Percentiles rank a stretch among this genome's conserved stretches.
These are phyloP conservation scores for Ophiocordyceps camponoti-floridani DNA, from an alignment of 2,329 filamentous ascomycete species.

Conservation along the genomic window DNA sequence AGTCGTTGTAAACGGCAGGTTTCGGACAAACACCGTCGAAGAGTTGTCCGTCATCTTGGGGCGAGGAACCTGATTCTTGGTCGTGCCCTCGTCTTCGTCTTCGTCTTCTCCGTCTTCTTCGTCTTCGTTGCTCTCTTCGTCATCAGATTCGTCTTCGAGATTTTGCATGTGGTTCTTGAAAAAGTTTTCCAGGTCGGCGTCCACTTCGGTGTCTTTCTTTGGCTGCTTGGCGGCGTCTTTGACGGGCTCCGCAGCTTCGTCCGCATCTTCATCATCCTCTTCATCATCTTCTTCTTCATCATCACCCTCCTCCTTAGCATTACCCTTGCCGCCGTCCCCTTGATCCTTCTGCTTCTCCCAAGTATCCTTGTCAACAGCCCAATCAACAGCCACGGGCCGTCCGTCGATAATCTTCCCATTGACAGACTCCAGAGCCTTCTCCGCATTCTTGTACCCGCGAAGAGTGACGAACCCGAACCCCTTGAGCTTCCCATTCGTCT, in stretches of 20 bases:
- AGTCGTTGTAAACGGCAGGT: conserved; percentile 75
- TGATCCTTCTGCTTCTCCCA: conserved; percentile 50
- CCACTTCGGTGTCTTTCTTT: conserved; percentile 20
- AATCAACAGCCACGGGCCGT: conserved; percentile 80
- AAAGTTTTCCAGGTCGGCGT: conserved; percentile 33
- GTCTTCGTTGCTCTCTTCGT: conserved; percentile 21
- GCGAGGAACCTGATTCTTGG: conserved; percentile 8
- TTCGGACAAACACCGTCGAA: conserved; percentile 79
- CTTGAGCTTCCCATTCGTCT: conserved; percentile 54
- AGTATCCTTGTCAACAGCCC: conserved; percentile 80
- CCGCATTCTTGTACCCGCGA: conserved; percentile 74
- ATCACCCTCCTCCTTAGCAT: conserved; percentile 9
- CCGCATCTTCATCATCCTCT: conserved; percentile 13
- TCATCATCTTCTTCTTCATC: conserved; percentile 13
- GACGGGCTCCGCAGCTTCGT: conserved; percentile 15
- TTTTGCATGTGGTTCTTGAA: conserved; percentile 40
- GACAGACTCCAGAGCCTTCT: conserved; percentile 66
- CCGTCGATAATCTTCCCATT: conserved; percentile 88
- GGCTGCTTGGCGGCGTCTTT: conserved; percentile 11
- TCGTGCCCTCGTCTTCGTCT: conserved; percentile 13
- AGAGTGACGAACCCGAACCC: conserved; percentile 91
- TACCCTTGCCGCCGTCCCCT: conserved; percentile 14
- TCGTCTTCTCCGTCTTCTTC: conserved; percentile 23
- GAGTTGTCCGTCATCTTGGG: conserved; percentile 39
- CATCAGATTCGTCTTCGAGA: conserved; percentile 37